Evolutionary conservation across 225 moss, liverwort and hornwort genomes (phyloP).

Genomic region (Ulota crispa): DNA sequence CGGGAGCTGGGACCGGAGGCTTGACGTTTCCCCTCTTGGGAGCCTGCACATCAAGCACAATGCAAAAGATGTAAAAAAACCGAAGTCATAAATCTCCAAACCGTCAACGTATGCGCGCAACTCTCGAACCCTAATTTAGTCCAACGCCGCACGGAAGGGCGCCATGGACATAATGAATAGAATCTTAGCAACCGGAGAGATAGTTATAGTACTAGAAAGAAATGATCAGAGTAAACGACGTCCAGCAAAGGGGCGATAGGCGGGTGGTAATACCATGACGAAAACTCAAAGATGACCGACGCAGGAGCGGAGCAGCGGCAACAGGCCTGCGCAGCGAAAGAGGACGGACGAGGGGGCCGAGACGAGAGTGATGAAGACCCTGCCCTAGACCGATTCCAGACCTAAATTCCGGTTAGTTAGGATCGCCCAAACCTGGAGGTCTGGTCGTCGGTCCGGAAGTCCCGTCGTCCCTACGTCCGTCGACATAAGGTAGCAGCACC

Average conservation of each 20-base stretch:
- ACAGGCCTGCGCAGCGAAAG: slow-evolving; percentile 36
- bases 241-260: neutral
- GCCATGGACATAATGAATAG: too few species aligned
- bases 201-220: neutral
- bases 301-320: neutral
- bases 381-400: slow-evolving; percentile 1
- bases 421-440: neutral
- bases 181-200: neutral
- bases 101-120: neutral
- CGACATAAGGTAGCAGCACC: neutral
- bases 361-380: slow-evolving; percentile 26
- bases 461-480: neutral
- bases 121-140: slow-evolving; percentile 9
- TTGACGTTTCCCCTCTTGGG: slow-evolving; percentile 79
- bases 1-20: slow-evolving; percentile 58
- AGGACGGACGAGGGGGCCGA: neutral
- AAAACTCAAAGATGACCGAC: slow-evolving; percentile 6
- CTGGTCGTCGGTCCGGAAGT: neutral
- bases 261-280: slow-evolving; percentile 24
- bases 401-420: neutral
- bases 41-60: slow-evolving; percentile 39
- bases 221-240: neutral
- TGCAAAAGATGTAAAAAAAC: neutral
- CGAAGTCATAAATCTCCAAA: neutral
- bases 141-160: neutral